Percentiles rank a stretch among this genome's conserved stretches.
Conservation (phyloP, 1,139 yeast species). For the Williopsis jadinii region DNA sequence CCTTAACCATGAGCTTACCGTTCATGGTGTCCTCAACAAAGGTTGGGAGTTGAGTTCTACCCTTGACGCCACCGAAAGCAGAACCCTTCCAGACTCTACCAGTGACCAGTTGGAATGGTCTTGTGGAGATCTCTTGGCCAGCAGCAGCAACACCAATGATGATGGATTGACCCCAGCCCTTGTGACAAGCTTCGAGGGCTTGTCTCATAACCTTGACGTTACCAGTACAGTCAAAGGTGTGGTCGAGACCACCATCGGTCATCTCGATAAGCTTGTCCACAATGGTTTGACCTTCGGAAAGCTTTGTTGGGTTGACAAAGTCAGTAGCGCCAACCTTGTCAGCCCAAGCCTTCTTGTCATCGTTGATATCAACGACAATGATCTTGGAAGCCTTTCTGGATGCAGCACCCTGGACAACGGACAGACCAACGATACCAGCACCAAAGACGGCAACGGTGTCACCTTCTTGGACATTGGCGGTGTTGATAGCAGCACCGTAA, state of each 20-base stretch:
- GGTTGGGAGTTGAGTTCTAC: slow-evolving; percentile 91
- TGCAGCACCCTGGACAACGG: slow-evolving; percentile 92
- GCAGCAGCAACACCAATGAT: slow-evolving; percentile 98
- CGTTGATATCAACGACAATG: slow-evolving; percentile 83
- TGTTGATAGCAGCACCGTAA: slow-evolving; percentile 93
- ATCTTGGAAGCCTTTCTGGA: slow-evolving; percentile 75
- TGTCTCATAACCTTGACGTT: slow-evolving; percentile 90
- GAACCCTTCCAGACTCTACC: slow-evolving; percentile 99
- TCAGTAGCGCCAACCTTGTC: slow-evolving; percentile 90
- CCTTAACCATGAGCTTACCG: slow-evolving; percentile 87
- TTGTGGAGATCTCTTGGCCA: slow-evolving; percentile 90
- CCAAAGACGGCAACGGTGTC: slow-evolving; percentile 96
- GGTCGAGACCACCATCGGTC: slow-evolving; percentile 97
- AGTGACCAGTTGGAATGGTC: slow-evolving; percentile 98
- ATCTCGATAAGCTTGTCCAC: slow-evolving; percentile 79
- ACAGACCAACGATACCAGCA: slow-evolving; percentile 94
- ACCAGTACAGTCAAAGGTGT: slow-evolving; percentile 97
- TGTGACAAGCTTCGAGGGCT: slow-evolving; percentile 95
- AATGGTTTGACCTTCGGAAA: slow-evolving; percentile 60
- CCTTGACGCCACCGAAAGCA: slow-evolving; percentile 98
- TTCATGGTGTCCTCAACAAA: slow-evolving; percentile 78
- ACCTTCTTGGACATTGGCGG: slow-evolving; percentile 88
- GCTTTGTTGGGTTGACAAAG: slow-evolving; percentile 74
- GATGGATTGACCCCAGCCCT: slow-evolving; percentile 97
- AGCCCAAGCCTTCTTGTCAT: slow-evolving; percentile 81